phyloP scores from a whole-genome alignment of 108 stramenopile species.

The Mayamaea pseudoterrestris region DNA sequence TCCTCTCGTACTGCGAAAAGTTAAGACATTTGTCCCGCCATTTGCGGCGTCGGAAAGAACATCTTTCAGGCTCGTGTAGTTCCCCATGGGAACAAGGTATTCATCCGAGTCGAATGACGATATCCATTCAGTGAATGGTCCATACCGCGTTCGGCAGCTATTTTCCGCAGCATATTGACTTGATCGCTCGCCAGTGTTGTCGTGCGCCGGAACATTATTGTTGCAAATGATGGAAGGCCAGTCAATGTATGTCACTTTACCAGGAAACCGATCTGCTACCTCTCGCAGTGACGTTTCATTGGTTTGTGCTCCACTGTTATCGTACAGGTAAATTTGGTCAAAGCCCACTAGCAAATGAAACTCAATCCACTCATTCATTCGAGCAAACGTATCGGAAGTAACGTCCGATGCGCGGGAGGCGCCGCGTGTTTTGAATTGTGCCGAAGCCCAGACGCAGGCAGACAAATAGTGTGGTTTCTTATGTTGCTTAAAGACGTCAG shows the following conservation, averaged over 20 bases:
- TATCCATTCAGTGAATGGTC: constrained; percentile 63
- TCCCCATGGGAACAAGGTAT: constrained; percentile 64
- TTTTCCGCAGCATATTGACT: constrained; percentile 70
- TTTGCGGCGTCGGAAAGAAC: constrained; percentile 36
- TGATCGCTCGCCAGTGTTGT: constrained; percentile 58
- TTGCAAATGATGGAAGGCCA: constrained; percentile 52
- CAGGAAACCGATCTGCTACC: constrained; percentile 18
- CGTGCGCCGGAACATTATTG: constrained; percentile 59
- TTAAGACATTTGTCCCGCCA: constrained; percentile 34
- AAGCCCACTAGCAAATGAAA: constrained; percentile 74
- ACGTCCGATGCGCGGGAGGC: constrained; percentile 7
- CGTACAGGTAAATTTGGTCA: constrained; percentile 71
- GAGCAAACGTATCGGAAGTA: constrained; percentile 28
- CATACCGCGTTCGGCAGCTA: constrained; percentile 55
- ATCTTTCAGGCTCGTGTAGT: constrained; percentile 30
- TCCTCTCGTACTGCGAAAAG: constrained; percentile 36
- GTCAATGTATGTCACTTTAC: constrained; percentile 34
- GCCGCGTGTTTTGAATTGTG: constrained; percentile 52
- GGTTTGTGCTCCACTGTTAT: constrained; percentile 42
- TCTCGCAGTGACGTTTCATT: constrained; percentile 17
- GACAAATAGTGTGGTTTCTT: constrained; percentile 37
- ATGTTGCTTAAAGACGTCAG: constrained; percentile 17
- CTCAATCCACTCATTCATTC: constrained; percentile 71
- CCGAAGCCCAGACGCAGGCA: constrained; percentile 63
- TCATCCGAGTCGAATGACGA: constrained; percentile 64